Evolutionary conservation across 805 yeast genomes (phyloP).

Genomic region (Barnettozyma sucrosica): DNA sequence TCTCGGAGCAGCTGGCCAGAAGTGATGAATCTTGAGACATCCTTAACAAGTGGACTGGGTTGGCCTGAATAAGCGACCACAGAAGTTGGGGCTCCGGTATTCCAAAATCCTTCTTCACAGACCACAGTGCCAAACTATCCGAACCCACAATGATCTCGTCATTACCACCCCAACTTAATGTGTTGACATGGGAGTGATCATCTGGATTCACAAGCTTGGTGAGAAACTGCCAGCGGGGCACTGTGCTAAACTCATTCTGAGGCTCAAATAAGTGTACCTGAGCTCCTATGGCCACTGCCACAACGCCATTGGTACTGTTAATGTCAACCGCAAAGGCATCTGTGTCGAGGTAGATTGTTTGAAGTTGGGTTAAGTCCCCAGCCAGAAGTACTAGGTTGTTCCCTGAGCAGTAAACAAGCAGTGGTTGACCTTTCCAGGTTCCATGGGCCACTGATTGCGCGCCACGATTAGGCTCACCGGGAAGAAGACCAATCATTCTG

Average conservation of each 20-base stretch:
- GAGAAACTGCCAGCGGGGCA: conserved; percentile 40
- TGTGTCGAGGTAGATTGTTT: conserved; percentile 64
- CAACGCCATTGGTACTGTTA: conserved; percentile 51
- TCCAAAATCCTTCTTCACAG: conserved; percentile 41
- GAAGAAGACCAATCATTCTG: conserved; percentile 51
- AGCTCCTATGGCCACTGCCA: conserved; percentile 47
- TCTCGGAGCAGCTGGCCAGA: conserved; percentile 57
- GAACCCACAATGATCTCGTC: conserved; percentile 63
- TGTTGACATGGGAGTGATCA: conserved; percentile 32
- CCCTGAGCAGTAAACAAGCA: conserved; percentile 73
- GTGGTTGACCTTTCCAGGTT: conserved; percentile 49
- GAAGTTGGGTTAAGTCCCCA: conserved; percentile 49
- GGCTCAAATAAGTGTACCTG: conserved; percentile 52
- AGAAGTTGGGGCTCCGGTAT: conserved; percentile 26
- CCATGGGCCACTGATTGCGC: conserved; percentile 51
- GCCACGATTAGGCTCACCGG: conserved; percentile 74
- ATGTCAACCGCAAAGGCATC: conserved; percentile 68
- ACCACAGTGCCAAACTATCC: conserved; percentile 47
- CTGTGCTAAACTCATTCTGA: conserved; percentile 37
- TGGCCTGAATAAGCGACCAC: conserved; percentile 47
- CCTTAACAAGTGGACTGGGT: conserved; percentile 49
- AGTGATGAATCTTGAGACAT: conserved; percentile 65
- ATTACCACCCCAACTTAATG: conserved; percentile 48
- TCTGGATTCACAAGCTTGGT: conserved; percentile 26
- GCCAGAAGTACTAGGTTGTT: conserved; percentile 71